Evolutionary conservation across 2,329 filamentous ascomycete species (phyloP).

Genomic region (Pseudocercospora macadamiae): DNA sequence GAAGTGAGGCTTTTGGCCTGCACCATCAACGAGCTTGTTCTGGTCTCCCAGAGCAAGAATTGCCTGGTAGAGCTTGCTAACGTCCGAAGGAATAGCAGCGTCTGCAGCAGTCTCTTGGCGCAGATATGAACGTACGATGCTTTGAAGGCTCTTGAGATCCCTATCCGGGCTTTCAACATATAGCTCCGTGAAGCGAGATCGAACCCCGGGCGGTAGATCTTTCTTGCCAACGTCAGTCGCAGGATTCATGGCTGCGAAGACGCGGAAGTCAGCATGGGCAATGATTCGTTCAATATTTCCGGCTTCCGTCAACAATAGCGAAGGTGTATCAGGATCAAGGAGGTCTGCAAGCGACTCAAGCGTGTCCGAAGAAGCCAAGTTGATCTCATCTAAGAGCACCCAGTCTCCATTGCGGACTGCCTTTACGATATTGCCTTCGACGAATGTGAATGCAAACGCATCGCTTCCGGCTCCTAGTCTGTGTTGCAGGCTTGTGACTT

Average conservation of each 20-base stretch:
- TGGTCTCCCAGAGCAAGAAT: conserved; percentile 80
- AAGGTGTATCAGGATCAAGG: conserved; percentile 74
- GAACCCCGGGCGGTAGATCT: conserved; percentile 83
- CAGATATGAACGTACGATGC: conserved; percentile 86
- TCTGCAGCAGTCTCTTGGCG: conserved; percentile 69
- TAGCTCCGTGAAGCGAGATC: conserved; percentile 92
- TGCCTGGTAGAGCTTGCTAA: conserved; percentile 84
- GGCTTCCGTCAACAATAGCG: conserved; percentile 87
- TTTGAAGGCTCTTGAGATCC: conserved; percentile 81
- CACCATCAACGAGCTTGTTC: conserved; percentile 88
- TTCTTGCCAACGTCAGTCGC: conserved; percentile 97
- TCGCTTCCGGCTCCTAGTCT: conserved; percentile 74
- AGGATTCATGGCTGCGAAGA: conserved; percentile 99
- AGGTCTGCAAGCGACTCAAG: conserved; percentile 92
- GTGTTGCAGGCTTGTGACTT: conserved; percentile 76
- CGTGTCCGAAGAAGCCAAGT: conserved; percentile 91
- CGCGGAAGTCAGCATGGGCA: conserved; percentile 88
- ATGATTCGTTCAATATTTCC: conserved; percentile 88
- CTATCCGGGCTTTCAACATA: conserved; percentile 90
- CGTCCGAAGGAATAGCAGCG: conserved; percentile 74
- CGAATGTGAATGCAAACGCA: conserved; percentile 88
- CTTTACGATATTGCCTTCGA: conserved; percentile 94
- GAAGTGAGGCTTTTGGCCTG: conserved; percentile 94
- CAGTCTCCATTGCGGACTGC: conserved; percentile 96
- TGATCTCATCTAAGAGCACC: conserved; percentile 97